These are phyloP conservation scores for Claviceps spartinae DNA, from an alignment of 2,329 filamentous ascomycete species.

Conservation along the genomic window DNA sequence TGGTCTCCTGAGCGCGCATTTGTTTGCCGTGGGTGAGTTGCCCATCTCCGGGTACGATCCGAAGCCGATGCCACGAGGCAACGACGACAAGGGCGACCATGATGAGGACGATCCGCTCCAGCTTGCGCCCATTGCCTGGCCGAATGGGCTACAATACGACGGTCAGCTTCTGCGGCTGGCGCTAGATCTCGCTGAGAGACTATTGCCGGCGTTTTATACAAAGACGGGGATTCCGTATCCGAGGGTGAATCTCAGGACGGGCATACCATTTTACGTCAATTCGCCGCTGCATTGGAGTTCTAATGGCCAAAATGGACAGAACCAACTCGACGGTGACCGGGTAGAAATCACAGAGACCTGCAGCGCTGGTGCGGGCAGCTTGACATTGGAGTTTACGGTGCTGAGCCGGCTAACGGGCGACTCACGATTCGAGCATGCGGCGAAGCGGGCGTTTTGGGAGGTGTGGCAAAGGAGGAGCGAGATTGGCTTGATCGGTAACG, in stretches of 20 bases:
- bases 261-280: constrained; percentile 84
- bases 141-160: constrained; percentile 68
- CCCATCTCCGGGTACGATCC: constrained; percentile 71
- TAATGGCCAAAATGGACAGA: constrained; percentile 16
- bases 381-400: constrained; percentile 86
- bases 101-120: constrained; percentile 29
- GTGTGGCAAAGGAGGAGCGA: constrained; percentile 83
- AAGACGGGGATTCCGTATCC: constrained; percentile 88
- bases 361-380: constrained; percentile 87
- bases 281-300: constrained; percentile 58
- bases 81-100: not conserved
- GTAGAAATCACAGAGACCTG: constrained; percentile 87
- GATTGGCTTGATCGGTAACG: constrained; percentile 78
- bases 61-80: constrained; percentile 11
- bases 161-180: constrained; percentile 86
- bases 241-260: constrained; percentile 77
- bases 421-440: constrained; percentile 72
- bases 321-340: constrained; percentile 23
- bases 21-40: constrained; percentile 83
- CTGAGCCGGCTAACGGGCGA: constrained; percentile 81
- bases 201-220: constrained; percentile 87
- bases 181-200: constrained; percentile 65
- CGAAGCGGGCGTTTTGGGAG: constrained; percentile 90
- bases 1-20: constrained; percentile 79
- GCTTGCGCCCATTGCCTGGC: constrained; percentile 51